phyloP scores from a whole-genome alignment of 1,284 basidiomycete species.

The Cryptococcus wingfieldii region DNA sequence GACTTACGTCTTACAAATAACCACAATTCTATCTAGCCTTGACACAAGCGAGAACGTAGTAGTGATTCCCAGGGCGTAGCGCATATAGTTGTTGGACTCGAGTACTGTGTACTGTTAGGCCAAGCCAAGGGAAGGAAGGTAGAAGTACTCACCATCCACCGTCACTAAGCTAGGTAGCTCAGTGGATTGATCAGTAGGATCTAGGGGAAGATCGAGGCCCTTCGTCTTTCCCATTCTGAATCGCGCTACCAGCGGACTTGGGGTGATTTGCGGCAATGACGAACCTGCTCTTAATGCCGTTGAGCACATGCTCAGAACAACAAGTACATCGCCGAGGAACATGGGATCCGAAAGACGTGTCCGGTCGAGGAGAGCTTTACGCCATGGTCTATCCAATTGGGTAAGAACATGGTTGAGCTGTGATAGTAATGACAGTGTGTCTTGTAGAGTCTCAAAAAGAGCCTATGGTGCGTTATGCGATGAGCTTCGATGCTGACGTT shows the following conservation, averaged over 20 bases:
- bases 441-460: constrained; percentile 39
- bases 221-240: constrained; percentile 51
- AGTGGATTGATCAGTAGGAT: constrained; percentile 28
- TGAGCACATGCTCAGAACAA: constrained; percentile 61
- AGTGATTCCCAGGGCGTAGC: constrained; percentile 45
- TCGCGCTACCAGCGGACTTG: constrained; percentile 72
- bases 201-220: constrained; percentile 36
- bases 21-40: constrained; percentile 41
- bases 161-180: constrained; percentile 44
- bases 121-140: neutral
- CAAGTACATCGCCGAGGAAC: constrained; percentile 77
- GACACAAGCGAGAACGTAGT: constrained; percentile 43
- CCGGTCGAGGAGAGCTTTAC: constrained; percentile 66
- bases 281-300: constrained; percentile 66
- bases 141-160: constrained; percentile 31
- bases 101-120: constrained; percentile 21
- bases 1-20: constrained; percentile 44
- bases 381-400: constrained; percentile 55
- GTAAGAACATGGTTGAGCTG: constrained; percentile 47
- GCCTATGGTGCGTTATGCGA: constrained; percentile 17
- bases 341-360: constrained; percentile 72
- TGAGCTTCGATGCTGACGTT: neutral
- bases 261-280: constrained; percentile 79
- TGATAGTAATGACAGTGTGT: constrained; percentile 40
- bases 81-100: constrained; percentile 44